Conservation (phyloP, 1,284 basidiomycete genomes). For the Salmacisia buchloeana region DNA sequence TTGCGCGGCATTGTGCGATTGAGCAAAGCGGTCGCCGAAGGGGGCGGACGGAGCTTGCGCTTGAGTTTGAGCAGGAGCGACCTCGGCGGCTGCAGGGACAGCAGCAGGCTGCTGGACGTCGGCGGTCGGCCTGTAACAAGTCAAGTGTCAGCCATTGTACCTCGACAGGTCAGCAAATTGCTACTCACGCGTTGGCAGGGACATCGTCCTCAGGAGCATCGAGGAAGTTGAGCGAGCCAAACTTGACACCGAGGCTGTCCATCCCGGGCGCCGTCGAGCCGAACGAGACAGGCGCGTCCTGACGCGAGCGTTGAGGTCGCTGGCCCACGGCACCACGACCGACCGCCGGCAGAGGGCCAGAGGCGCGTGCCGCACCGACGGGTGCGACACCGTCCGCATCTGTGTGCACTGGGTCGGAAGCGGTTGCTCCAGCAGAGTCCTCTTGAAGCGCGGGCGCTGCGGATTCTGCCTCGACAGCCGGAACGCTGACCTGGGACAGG, state of each 20-base stretch:
- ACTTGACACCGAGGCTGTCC: constrained; percentile 47
- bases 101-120: neutral
- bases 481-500: neutral
- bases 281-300: constrained; percentile 47
- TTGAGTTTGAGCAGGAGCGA: neutral
- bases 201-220: constrained; percentile 28
- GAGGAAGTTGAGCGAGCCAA: constrained; percentile 47
- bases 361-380: neutral
- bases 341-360: constrained; percentile 13
- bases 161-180: neutral
- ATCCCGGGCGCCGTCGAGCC: constrained; percentile 39
- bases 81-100: neutral
- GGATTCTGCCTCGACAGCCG: constrained; percentile 13
- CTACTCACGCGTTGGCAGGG: neutral
- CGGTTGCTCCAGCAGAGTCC: neutral
- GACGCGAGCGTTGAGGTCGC: constrained; percentile 40
- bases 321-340: constrained; percentile 20
- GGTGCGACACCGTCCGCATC: neutral
- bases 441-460: neutral
- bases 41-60: constrained; percentile 8
- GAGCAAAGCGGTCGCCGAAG: constrained; percentile 13
- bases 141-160: neutral
- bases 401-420: neutral
- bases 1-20: constrained; percentile 1
- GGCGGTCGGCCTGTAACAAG: neutral